Conservation (phyloP, 1,284 basidiomycete species). For the Moesziomyces sp. region DNA sequence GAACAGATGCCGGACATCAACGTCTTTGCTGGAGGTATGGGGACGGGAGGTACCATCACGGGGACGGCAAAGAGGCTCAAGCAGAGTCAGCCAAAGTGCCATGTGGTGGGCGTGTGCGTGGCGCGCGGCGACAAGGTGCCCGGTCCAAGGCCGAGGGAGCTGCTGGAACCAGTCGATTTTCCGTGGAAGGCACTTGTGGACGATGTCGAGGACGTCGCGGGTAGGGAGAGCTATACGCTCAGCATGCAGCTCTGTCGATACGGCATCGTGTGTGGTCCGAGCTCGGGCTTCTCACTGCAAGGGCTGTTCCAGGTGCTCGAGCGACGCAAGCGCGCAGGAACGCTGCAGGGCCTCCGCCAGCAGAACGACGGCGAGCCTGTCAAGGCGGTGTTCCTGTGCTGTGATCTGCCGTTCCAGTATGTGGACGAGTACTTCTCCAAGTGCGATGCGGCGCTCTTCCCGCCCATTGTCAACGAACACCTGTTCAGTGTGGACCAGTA, state of each 20-base stretch:
- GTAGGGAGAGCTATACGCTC: slow-evolving; percentile 25
- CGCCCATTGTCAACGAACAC: slow-evolving; percentile 37
- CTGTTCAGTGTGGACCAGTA: slow-evolving; percentile 44
- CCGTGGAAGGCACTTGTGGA: slow-evolving; percentile 43
- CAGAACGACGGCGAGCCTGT: slow-evolving; percentile 30
- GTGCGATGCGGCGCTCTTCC: slow-evolving; percentile 14
- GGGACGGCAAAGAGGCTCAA: slow-evolving; percentile 36
- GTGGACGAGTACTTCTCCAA: slow-evolving; percentile 47
- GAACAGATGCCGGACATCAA: slow-evolving; percentile 50
- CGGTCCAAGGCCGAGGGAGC: slow-evolving; percentile 36
- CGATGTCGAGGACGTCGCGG: slow-evolving; percentile 30
- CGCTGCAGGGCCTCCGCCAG: slow-evolving; percentile 23
- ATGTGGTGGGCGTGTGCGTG: slow-evolving; percentile 37
- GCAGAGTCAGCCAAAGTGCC: slow-evolving; percentile 6
- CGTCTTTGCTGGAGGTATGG: slow-evolving; percentile 44
- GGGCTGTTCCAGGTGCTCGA: slow-evolving; percentile 43
- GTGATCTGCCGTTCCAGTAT: slow-evolving; percentile 52
- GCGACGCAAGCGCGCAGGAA: slow-evolving; percentile 21
- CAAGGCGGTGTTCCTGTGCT: slow-evolving; percentile 45
- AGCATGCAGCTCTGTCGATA: slow-evolving; percentile 40
- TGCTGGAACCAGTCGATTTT: slow-evolving; percentile 46
- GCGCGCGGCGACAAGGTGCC: slow-evolving; percentile 44
- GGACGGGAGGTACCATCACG: slow-evolving; percentile 50
- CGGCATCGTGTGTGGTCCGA: slow-evolving; percentile 43
- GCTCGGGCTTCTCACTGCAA: slow-evolving; percentile 37